phyloP scores from a whole-genome alignment of 2,329 filamentous ascomycete genomes.

The Apiospora arundinis region DNA sequence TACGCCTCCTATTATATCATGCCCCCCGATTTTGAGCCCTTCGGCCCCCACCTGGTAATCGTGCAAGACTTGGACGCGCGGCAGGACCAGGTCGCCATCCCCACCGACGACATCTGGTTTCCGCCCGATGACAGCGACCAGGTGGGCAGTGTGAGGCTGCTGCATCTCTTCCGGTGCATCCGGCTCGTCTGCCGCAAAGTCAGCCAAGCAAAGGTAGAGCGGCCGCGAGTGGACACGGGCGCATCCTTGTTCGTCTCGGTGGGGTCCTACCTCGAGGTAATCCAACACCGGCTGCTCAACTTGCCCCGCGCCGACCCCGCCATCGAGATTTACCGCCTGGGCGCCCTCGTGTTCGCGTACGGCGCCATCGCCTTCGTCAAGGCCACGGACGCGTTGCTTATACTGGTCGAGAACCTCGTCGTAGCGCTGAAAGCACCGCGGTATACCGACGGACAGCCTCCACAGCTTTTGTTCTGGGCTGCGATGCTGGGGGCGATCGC shows the following conservation, averaged over 20 bases:
- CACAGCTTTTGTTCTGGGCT: neutral
- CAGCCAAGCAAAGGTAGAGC: neutral
- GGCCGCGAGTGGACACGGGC: neutral
- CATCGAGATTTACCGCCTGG: neutral
- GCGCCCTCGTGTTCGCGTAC: neutral
- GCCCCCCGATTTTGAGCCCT: neutral
- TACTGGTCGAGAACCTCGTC: neutral
- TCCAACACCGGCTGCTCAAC: neutral
- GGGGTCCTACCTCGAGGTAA: neutral
- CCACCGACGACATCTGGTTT: neutral
- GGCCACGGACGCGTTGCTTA: neutral
- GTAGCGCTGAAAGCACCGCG: neutral
- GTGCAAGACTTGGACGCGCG: neutral
- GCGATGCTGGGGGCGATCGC: neutral
- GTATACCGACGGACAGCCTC: neutral
- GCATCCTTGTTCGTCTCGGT: neutral
- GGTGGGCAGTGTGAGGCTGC: neutral
- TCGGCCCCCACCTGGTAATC: too few species aligned
- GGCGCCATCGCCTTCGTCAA: neutral
- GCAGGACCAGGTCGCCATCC: rapidly evolving
- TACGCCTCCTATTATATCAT: neutral
- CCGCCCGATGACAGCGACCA: too few species aligned
- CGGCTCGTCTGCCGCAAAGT: neutral
- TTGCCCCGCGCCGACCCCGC: neutral
- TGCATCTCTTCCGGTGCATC: neutral